Conservation (phyloP, 2,329 filamentous ascomycete genomes). For the Colletotrichum tofieldiae region DNA sequence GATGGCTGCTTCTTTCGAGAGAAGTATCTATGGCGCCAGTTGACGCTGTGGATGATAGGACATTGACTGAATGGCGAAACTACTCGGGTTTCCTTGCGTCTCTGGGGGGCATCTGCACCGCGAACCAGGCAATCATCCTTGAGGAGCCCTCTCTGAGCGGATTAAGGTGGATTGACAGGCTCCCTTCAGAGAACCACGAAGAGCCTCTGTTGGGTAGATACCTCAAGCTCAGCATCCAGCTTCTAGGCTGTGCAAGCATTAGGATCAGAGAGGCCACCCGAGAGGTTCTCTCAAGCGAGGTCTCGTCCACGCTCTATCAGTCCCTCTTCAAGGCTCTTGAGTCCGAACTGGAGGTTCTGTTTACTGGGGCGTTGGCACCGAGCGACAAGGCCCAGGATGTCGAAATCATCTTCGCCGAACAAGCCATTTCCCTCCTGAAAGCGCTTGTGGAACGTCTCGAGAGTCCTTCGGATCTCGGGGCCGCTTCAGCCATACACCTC, state of each 20-base stretch:
- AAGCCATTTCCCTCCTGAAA: slow-evolving; percentile 75
- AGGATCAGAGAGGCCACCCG: slow-evolving; percentile 77
- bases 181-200: slow-evolving; percentile 72
- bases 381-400: slow-evolving; percentile 70
- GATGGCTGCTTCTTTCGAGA: slow-evolving; percentile 76
- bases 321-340: slow-evolving; percentile 77
- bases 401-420: slow-evolving; percentile 77
- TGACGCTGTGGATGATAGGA: slow-evolving; percentile 69
- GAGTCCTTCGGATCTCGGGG: slow-evolving; percentile 73
- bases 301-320: slow-evolving; percentile 73
- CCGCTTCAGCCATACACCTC: slow-evolving; percentile 75
- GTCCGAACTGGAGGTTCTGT: slow-evolving; percentile 74
- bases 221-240: slow-evolving; percentile 74
- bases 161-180: slow-evolving; percentile 76
- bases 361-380: slow-evolving; percentile 69
- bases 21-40: slow-evolving; percentile 70
- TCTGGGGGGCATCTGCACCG: slow-evolving; percentile 76
- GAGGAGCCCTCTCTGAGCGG: slow-evolving; percentile 73
- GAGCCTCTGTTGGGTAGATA: slow-evolving; percentile 74
- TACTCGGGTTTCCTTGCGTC: slow-evolving; percentile 79
- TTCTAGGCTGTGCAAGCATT: slow-evolving; percentile 75
- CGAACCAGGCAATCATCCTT: slow-evolving; percentile 69
- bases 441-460: slow-evolving; percentile 76
- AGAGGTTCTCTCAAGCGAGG: slow-evolving; percentile 77
- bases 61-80: slow-evolving; percentile 77